Conservation (phyloP, 495 filamentous ascomycete species). For the Neurospora sp. region DNA sequence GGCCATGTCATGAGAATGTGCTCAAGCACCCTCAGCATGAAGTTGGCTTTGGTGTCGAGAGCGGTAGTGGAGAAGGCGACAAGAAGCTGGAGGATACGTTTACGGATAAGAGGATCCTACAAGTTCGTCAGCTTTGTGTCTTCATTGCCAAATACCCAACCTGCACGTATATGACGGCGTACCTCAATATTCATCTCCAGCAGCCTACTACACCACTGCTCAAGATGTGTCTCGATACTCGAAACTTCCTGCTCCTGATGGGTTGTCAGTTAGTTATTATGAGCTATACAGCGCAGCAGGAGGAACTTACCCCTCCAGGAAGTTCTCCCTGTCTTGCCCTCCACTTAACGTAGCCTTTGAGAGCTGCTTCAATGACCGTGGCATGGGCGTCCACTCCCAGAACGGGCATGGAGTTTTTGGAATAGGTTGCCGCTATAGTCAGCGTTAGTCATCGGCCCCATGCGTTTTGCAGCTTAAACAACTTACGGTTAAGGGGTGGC, state of each 20-base stretch:
- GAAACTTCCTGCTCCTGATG: constrained; percentile 48
- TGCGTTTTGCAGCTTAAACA: background rate
- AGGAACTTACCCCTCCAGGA: constrained; percentile 40
- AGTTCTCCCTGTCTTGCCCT: constrained; percentile 41
- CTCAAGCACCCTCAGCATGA: constrained; percentile 80
- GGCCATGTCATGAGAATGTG: constrained; percentile 78
- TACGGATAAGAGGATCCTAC: constrained; percentile 76
- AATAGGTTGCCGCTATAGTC: constrained; percentile 54
- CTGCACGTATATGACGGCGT: constrained; percentile 4
- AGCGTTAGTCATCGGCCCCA: constrained; percentile 18
- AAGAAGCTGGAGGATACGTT: constrained; percentile 70
- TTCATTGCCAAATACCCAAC: background rate
- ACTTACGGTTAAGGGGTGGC: constrained; percentile 58
- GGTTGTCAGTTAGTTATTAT: constrained; percentile 4
- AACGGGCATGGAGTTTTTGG: constrained; percentile 65
- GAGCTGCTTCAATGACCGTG: constrained; percentile 77
- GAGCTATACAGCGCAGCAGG: background rate
- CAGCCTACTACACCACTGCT: constrained; percentile 69
- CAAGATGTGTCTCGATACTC: constrained; percentile 55
- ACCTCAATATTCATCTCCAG: constrained; percentile 68
- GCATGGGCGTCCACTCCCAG: constrained; percentile 82
- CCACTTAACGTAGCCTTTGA: constrained; percentile 87
- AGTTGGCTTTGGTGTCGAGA: constrained; percentile 62
- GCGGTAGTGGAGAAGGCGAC: constrained; percentile 78
- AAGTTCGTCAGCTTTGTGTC: background rate